Percentiles rank a stretch among this genome's conserved stretches.
phyloP scores from a whole-genome alignment of 2,329 filamentous ascomycete species.

The Penicillium sp. region DNA sequence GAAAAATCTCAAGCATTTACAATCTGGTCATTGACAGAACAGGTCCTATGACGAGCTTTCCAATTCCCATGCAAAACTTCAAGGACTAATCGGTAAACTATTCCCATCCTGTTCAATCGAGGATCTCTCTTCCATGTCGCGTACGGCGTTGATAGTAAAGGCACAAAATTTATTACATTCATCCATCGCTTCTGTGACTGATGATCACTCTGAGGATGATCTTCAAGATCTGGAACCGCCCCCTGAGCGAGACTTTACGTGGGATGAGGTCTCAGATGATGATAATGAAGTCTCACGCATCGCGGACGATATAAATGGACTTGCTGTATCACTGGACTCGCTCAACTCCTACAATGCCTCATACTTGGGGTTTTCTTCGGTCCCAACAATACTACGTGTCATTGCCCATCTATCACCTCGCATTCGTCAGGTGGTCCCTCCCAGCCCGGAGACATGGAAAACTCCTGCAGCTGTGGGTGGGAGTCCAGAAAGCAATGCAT shows the following conservation, averaged over 20 bases:
- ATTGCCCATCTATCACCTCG: neutral
- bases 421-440: neutral
- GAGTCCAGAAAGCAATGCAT: neutral
- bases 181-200: neutral
- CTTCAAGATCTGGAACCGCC: conserved; percentile 1
- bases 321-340: neutral
- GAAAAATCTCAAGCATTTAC: neutral
- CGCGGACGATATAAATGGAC: neutral
- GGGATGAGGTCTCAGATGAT: neutral
- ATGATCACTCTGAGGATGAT: neutral
- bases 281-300: neutral
- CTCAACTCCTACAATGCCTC: neutral
- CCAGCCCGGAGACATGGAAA: neutral
- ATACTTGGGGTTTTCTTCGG: neutral
- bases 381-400: conserved; percentile 1
- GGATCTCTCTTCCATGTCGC: neutral
- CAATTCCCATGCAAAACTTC: neutral
- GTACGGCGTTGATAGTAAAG: neutral
- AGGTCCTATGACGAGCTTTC: neutral
- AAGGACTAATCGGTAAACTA: neutral
- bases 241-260: neutral
- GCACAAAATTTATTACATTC: neutral
- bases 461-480: neutral
- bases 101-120: neutral
- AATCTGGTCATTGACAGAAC: neutral